Conservation (phyloP, 2,329 filamentous ascomycete genomes). For the Keithomyces neogunnii region DNA sequence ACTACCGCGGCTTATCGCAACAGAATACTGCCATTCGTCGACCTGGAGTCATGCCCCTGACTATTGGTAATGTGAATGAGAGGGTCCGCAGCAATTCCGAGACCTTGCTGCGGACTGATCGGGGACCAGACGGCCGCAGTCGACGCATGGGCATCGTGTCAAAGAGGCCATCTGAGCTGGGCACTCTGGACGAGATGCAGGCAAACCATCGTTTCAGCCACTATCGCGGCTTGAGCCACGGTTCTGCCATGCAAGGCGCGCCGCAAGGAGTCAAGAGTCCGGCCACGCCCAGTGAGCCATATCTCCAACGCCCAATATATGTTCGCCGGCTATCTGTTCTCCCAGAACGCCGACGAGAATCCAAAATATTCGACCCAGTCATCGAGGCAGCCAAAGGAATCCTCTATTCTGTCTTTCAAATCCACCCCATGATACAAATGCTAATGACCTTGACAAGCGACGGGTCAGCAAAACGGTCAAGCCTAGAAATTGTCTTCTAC, state of each 20-base stretch:
- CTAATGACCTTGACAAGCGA: slow-evolving; percentile 54
- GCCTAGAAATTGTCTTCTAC: slow-evolving; percentile 59
- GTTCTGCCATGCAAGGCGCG: slow-evolving; percentile 56
- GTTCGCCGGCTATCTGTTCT: slow-evolving; percentile 55
- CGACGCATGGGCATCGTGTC: slow-evolving; percentile 58
- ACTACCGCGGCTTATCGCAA: slow-evolving; percentile 67
- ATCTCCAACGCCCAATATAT: slow-evolving; percentile 51
- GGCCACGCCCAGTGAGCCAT: slow-evolving; percentile 50
- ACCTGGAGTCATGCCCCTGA: slow-evolving; percentile 63
- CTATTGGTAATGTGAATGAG: slow-evolving; percentile 62
- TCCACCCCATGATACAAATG: slow-evolving; percentile 60
- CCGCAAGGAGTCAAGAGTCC: slow-evolving; percentile 41
- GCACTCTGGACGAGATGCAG: slow-evolving; percentile 54
- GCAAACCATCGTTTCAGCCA: slow-evolving; percentile 59
- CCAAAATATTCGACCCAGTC: slow-evolving; percentile 50
- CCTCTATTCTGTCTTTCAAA: slow-evolving; percentile 58
- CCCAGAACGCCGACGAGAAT: slow-evolving; percentile 55
- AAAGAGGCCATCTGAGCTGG: slow-evolving; percentile 50
- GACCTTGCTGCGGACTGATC: slow-evolving; percentile 44
- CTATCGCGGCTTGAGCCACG: slow-evolving; percentile 57
- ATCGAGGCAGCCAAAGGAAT: slow-evolving; percentile 59
- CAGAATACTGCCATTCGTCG: slow-evolving; percentile 56
- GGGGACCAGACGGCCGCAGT: slow-evolving; percentile 42
- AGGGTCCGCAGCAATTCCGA: slow-evolving; percentile 59
- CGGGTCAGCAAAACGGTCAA: slow-evolving; percentile 51